Evolutionary conservation across 2,329 filamentous ascomycete genomes (phyloP), one percentile per base, ranked within the genome.

Genomic region (Plenodomus tracheiphilus): DNA sequence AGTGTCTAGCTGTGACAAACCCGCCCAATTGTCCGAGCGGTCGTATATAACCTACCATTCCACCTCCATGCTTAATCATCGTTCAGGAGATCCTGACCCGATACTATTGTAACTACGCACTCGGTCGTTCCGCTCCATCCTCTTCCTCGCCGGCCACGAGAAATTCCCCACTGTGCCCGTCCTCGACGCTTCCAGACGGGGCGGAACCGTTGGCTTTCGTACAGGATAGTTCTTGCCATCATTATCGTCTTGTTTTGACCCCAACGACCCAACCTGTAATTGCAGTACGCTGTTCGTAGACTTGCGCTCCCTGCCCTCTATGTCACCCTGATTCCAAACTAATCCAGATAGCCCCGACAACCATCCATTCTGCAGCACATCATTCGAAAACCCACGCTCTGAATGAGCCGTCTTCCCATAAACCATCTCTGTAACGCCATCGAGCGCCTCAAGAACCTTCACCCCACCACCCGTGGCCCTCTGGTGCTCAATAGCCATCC

Each of bases 181-280:
- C 7, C 19, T 38, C 11, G 49, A 20, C 19, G 34, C 35, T 3
- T 49, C 49, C 19, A 43, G 16, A 4, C 20, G 36, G 11, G 39
- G 28, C n/a, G 49, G 46, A 8, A 49, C 18, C n/a, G 9, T 42
- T n/a, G 49, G 46, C 21, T 49, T 41, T n/a, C 41, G 25, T 15
- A 35, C 11, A 2, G 46, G 49, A 30, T 41, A 22, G 15, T 21
- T 36, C 30, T 36, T 49, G 2, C 4, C 20, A 17, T 17, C 6
- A 19, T 30, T 30, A n/a, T 6, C 11, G 6, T n/a, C 19, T 13
- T 25, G 34, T n/a, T 37, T 19, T 18, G 20, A 20, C 1, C 10
- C 39, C 18, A 39, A 19, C 30, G 2, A 25, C 6, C 5, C 22
- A 25, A 25, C 36, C 21, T 13, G 16, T 18, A 18, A 22, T 7